Evolutionary conservation across 495 filamentous ascomycete genomes (phyloP), one percentile per base, ranked within the genome.

Genomic region (Aspergillus ellipticus): DNA sequence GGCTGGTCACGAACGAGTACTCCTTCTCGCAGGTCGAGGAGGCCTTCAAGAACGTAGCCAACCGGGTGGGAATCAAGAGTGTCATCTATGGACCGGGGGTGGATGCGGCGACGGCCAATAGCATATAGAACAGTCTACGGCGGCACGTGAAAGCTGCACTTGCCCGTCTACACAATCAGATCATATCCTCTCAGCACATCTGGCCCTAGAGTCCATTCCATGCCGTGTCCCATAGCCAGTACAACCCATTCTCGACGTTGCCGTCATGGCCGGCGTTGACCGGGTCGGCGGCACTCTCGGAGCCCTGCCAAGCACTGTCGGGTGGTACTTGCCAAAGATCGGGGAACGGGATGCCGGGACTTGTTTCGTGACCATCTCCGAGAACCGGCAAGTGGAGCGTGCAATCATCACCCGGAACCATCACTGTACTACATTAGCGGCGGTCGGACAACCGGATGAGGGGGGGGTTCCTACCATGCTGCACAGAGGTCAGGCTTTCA

Each of bases 1-100:
- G 78, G 63, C 72, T 96, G 11, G 80, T 95, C 31, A 87, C 84
- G 17, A 75, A 81, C 41, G 60, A 66, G 19, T 66, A 52, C 22
- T 31, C 60, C 13, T 66, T 66, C 37, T 29, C 37, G 4, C 29
- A 56, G 47, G 63, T 56, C 1, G 60, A 63, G 41, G 43, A 60
- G 10, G 63, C 63, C 1, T 66, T 66, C 47, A 37, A 61, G 20
- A 58, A 62, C 56, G 66, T 64, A 15, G 56, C 55, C 6, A 49
- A 56, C 15, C 45, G 59, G 15, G 41, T 24, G 19, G 68, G 68
- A 6, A 66, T 68, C 21, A 71, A 71, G 47, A 64, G 58, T 37
- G 66, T 70, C 10, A 70, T 70, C 42, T 70, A 66, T 46, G 67
- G 67, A 4, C 67, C 67, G 24, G 56, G 50, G 20, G 57, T 67